Conservation (phyloP, 2,329 filamentous ascomycete species). For the Pestalotiopsis sp. region DNA sequence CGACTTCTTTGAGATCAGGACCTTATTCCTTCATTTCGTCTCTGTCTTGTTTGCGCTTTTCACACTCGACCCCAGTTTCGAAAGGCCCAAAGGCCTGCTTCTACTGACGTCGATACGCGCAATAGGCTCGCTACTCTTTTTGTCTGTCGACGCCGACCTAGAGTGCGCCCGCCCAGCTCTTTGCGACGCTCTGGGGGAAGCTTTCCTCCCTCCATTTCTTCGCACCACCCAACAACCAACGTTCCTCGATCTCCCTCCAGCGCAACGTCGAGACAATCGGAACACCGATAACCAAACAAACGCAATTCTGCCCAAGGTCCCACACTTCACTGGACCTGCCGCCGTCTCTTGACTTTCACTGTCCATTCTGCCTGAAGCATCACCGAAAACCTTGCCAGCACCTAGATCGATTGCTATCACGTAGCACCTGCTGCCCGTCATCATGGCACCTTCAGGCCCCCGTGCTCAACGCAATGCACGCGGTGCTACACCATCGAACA, state of each 20-base stretch:
- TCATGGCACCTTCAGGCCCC: conserved; percentile 23
- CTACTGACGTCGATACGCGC: neutral
- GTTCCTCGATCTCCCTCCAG: neutral
- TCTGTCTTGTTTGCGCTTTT: neutral
- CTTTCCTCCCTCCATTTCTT: neutral
- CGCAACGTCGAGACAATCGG: neutral
- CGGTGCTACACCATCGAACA: conserved; percentile 18
- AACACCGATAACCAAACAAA: neutral
- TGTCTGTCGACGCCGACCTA: neutral
- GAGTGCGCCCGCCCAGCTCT: neutral
- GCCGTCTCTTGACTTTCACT: neutral
- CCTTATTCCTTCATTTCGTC: conserved; percentile 1
- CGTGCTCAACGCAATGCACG: conserved; percentile 23
- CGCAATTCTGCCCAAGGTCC: neutral
- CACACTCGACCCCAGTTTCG: neutral
- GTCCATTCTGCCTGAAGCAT: neutral
- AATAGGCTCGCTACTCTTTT: neutral
- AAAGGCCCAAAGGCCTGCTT: neutral
- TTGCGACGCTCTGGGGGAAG: neutral
- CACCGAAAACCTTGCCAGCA: neutral
- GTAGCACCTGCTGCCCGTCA: neutral
- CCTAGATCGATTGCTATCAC: neutral
- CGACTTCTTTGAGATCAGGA: conserved; percentile 4
- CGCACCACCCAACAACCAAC: neutral
- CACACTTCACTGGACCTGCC: neutral